A percentile compares a stretch with the other conserved stretches of the same genome.
phyloP scores from a whole-genome alignment of 148 eudicot species.

The Arctostaphylos glauca region DNA sequence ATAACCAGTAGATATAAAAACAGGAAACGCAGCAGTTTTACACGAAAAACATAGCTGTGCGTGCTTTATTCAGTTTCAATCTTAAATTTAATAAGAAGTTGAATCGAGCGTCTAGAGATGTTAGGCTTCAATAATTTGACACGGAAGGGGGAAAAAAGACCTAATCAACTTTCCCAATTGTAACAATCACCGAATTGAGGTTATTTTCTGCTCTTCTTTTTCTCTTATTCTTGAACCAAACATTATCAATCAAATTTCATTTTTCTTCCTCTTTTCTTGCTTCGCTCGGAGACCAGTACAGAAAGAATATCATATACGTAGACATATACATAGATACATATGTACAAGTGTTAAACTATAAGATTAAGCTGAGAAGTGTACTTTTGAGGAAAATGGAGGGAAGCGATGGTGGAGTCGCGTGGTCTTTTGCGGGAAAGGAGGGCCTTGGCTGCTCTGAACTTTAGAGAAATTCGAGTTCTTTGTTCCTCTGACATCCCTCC shows the following conservation, averaged over 20 bases:
- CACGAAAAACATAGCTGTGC: neutral
- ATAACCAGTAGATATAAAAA: neutral
- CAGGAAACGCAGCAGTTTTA: neutral
- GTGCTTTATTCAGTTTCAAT: neutral
- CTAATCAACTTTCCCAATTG: neutral
- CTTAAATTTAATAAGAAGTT: neutral
- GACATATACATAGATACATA: neutral
- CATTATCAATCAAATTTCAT: neutral
- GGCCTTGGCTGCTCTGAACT: slow-evolving; percentile 77
- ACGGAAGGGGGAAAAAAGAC: neutral
- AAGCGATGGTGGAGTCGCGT: slow-evolving; percentile 25
- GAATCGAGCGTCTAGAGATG: neutral
- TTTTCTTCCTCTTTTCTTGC: neutral
- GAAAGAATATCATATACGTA: neutral
- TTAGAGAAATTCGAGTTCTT: slow-evolving; percentile 67
- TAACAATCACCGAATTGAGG: neutral
- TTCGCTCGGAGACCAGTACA: neutral
- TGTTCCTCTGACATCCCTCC: slow-evolving; percentile 59
- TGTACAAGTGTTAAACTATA: neutral
- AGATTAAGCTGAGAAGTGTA: slow-evolving; percentile 12
- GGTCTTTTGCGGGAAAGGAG: slow-evolving; percentile 67
- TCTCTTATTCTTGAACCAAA: neutral
- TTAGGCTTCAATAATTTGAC: neutral
- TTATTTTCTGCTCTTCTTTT: neutral
- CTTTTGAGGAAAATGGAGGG: slow-evolving; percentile 25